These are phyloP conservation scores for Phytophthora capsici DNA, from an alignment of 352 stramenopile species.

Conservation along the genomic window DNA sequence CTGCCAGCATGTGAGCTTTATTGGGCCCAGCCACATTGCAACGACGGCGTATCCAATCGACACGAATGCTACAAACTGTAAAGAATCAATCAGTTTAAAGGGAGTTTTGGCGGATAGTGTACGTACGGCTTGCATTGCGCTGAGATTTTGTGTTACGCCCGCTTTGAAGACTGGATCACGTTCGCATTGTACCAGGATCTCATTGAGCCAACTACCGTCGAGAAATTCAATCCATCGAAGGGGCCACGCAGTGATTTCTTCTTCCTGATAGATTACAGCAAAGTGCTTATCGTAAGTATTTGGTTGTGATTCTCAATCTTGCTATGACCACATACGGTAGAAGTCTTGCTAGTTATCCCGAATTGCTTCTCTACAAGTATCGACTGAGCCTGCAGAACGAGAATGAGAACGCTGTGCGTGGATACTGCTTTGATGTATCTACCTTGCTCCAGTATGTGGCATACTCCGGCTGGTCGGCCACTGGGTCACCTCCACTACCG, in stretches of 20 bases:
- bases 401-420: neutral
- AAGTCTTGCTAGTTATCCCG: neutral
- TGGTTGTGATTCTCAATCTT: neutral
- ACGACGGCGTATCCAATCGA: slow-evolving; percentile 48
- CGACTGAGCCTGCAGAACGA: slow-evolving; percentile 10
- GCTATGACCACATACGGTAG: slow-evolving; percentile 1
- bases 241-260: neutral
- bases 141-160: slow-evolving; percentile 35
- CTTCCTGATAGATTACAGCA: slow-evolving; percentile 1
- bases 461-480: slow-evolving; percentile 3
- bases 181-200: slow-evolving; percentile 34
- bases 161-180: slow-evolving; percentile 38
- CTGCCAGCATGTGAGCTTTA: slow-evolving; percentile 63
- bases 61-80: slow-evolving; percentile 58
- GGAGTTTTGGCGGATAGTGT: slow-evolving; percentile 1
- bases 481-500: neutral
- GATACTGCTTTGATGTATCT: neutral
- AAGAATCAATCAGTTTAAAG: slow-evolving; percentile 7
- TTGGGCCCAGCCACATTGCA: slow-evolving; percentile 56
- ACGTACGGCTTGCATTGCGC: slow-evolving; percentile 46
- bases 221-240: slow-evolving; percentile 17
- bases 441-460: slow-evolving; percentile 24
- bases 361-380: slow-evolving; percentile 16
- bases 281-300: neutral
- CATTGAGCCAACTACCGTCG: slow-evolving; percentile 16